Percentiles rank a stretch among this genome's conserved stretches.
Evolutionary conservation across 192 early-diverging fungal species (phyloP).

Genomic region (Coemansia sp.): DNA sequence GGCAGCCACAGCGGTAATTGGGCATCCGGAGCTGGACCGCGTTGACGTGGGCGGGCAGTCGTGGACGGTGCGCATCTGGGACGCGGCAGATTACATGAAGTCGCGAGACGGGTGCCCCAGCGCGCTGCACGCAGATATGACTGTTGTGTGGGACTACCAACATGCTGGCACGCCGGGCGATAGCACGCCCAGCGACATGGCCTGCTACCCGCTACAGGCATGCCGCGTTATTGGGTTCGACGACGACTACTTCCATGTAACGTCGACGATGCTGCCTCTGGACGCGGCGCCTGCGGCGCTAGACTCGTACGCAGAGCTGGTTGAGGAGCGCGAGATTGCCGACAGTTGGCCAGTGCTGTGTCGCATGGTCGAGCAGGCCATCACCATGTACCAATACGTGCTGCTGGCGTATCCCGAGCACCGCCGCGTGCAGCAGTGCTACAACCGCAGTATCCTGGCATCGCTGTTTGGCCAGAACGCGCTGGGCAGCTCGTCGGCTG

Average conservation of each 20-base stretch:
- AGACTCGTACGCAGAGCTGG: constrained; percentile 46
- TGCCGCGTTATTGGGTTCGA: constrained; percentile 47
- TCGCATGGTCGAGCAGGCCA: constrained; percentile 45
- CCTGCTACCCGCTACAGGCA: constrained; percentile 40
- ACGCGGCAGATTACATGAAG: constrained; percentile 32
- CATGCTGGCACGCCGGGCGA: constrained; percentile 4
- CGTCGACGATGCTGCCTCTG: constrained; percentile 40
- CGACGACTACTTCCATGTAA: constrained; percentile 46
- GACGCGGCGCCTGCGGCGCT: constrained; percentile 11
- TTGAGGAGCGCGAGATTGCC: constrained; percentile 45
- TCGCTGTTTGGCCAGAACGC: constrained; percentile 52
- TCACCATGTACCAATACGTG: constrained; percentile 48
- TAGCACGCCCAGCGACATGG: not conserved
- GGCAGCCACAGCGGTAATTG: not conserved
- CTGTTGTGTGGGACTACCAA: constrained; percentile 50
- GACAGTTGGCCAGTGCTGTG: constrained; percentile 50
- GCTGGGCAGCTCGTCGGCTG: constrained; percentile 41
- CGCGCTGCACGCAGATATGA: constrained; percentile 38
- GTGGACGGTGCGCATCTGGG: constrained; percentile 52
- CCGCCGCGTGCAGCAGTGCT: constrained; percentile 51
- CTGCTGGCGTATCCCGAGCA: constrained; percentile 50
- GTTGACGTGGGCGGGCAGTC: constrained; percentile 52
- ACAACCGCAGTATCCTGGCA: constrained; percentile 53
- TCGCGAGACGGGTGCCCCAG: constrained; percentile 32
- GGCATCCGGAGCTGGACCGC: constrained; percentile 49